These are phyloP conservation scores for Tulasnella sp. DNA, from an alignment of 768 basidiomycete species.

Conservation along the genomic window DNA sequence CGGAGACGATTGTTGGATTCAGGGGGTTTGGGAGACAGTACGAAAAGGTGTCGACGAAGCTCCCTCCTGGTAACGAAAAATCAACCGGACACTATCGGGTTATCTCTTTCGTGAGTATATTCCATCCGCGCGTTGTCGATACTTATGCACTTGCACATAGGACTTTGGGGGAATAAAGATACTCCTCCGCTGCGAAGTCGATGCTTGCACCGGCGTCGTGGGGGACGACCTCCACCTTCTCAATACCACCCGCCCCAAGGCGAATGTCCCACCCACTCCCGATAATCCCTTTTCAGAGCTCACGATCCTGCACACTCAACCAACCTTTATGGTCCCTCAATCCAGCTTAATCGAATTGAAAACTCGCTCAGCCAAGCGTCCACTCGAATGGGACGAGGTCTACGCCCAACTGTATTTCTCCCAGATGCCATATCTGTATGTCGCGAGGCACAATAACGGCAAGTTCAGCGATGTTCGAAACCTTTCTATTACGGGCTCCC, in stretches of 20 bases:
- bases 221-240: slow-evolving; percentile 21
- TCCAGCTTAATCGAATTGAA: slow-evolving; percentile 37
- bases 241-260: slow-evolving; percentile 11
- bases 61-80: slow-evolving; percentile 38
- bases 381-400: slow-evolving; percentile 42
- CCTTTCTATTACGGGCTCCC: slow-evolving; percentile 19
- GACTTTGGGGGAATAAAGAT: neutral
- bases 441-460: slow-evolving; percentile 25
- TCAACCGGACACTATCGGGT: slow-evolving; percentile 49
- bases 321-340: slow-evolving; percentile 28
- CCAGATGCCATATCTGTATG: slow-evolving; percentile 36
- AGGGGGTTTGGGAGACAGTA: slow-evolving; percentile 46
- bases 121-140: neutral
- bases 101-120: slow-evolving; percentile 22
- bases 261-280: no score
- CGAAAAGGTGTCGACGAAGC: slow-evolving; percentile 41
- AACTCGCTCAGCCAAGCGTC: slow-evolving; percentile 27
- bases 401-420: slow-evolving; percentile 61
- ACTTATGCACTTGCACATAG: neutral
- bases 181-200: slow-evolving; percentile 4
- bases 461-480: slow-evolving; percentile 20
- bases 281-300: slow-evolving; percentile 12
- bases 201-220: neutral
- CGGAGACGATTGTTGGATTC: slow-evolving; percentile 8
- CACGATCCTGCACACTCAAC: slow-evolving; percentile 22